Base-by-base conservation (phyloP, 2,329 filamentous ascomycete genomes). In the Ceratocystis alfenasii region DNA sequence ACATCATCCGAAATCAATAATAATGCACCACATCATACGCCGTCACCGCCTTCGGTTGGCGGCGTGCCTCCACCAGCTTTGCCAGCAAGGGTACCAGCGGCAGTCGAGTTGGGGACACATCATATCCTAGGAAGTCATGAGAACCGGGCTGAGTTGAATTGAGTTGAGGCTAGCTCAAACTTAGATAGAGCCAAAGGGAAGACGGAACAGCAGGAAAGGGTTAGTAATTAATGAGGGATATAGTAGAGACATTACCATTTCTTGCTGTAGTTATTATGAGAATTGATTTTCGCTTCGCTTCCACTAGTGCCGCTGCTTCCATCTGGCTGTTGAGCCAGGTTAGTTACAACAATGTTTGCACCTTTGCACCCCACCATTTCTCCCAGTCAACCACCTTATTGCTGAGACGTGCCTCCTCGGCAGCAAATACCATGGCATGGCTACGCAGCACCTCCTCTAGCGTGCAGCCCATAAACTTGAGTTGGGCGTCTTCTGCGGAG, bases 401-500 rank as follows among this genome's bases (percentile, higher is more conserved):
- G 63, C 81, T 80, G 62, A 78, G 79, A 71, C 93, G 83, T 4
- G 93, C 90, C 71, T 95, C 88, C 76, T 97, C 94, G 0, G 93
- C 94, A 28, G 90, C 92, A 78, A 96, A 99, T 0, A 96, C 93
- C 76, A 94, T 83, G 1, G 89, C 92, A 76, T 97, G 94, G 72
- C 90, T 95, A 62, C 88, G 81, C n/a, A 97, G 81, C 1, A 88
- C 84, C 72, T 97, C 94, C 66, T 96, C 90, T 6, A 96, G 76
- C 12, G 87, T 88, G 75, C 90, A 95, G 0, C 90, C 91, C 30
- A 97, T 79, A 72, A 87, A 84, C 71, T 85, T 79, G 66, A 80
- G 79, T 79, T 97, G 93, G 1, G 92, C 92, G 68, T 81, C 81
- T 50, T 81, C 77, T 0, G 88, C 87, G 33, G 78, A 75, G 83